Base-by-base conservation (phyloP, 1,284 basidiomycete species). In the Quambalaria eucalypti region DNA sequence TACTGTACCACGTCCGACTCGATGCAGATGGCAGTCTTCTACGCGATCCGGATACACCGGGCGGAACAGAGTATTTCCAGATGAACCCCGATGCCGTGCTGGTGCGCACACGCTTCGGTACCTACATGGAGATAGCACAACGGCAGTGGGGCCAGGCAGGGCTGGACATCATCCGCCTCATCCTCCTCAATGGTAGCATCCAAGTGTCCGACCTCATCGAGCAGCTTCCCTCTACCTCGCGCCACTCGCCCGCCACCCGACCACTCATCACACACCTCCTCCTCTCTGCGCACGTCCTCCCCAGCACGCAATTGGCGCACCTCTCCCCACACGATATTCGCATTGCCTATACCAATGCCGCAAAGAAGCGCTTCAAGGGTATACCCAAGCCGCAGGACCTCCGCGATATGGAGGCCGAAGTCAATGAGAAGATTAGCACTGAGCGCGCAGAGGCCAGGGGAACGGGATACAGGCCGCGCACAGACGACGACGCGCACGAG, bases 81-180 rank as follows among this genome's bases (percentile, higher is more conserved):
- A 69, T 77, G 51, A 74, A 78, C 60, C 56, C 71, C 31, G 69
- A 71, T 48, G 72, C 74, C n/a, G 62, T 78, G 26, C 65, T 78
- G 25, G 56, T 63, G 0, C 61, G 78, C 1, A 33, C 69, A 19
- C 63, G 77, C 4, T 77, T 76, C 29, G 77, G 77, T 7, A 59
- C 61, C 14, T 78, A 96, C 52, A 81, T 92, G 38, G 89, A 88
- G 82, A 86, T 90, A 70, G 84, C 87, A 2, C 81, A 82, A 47
- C 82, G 82, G 4, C 83, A 84, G 31, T 83, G 84, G n/a, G 87
- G 71, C 14, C 46, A 57, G 58, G 78, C 81, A 68, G 89, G 47
- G 12, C 19, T 25, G 25, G 47, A 21, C 6, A 29, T 28, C 48
- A 39, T 46, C 21, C 25, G 21, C 21, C 19, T 23, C 16, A 26